These are phyloP conservation scores for Euphrasia confusa DNA, from an alignment of 257 asterid genomes.

Conservation along the genomic window DNA sequence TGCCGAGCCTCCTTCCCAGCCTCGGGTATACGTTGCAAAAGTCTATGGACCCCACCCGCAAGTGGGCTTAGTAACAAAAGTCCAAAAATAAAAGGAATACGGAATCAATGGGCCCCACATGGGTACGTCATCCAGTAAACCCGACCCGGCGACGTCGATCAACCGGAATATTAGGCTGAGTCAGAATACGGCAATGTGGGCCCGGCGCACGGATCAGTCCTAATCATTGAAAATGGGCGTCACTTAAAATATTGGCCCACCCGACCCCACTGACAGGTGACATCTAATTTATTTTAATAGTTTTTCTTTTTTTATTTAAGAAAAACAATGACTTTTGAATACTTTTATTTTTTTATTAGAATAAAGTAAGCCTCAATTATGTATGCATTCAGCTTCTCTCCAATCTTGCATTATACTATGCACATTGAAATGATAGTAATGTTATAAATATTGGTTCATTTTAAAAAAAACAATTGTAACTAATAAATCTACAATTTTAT, in stretches of 20 bases:
- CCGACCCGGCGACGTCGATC: slow-evolving; percentile 16
- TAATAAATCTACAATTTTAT: too few species aligned
- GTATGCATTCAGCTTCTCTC: not conserved
- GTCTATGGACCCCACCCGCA: slow-evolving; percentile 17
- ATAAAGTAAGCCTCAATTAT: slow-evolving; percentile 19
- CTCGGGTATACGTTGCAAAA: slow-evolving; percentile 3
- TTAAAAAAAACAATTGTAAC: too few species aligned
- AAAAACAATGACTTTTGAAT: slow-evolving; percentile 27
- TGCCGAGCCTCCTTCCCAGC: too few species aligned
- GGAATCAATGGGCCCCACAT: slow-evolving; percentile 12
- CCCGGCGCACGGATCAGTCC: slow-evolving; percentile 31
- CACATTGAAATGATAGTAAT: too few species aligned
- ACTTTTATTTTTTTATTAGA: slow-evolving; percentile 27
- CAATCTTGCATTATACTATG: too few species aligned
- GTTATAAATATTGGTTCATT: too few species aligned
- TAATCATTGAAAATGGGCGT: slow-evolving; percentile 45
- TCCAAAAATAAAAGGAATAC: slow-evolving; percentile 13
- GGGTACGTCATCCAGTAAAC: not conserved
- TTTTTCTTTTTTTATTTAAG: not conserved
- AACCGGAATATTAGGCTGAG: slow-evolving; percentile 39
- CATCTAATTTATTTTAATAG: slow-evolving; percentile 5
- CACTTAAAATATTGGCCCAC: slow-evolving; percentile 28
- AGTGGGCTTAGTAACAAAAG: slow-evolving; percentile 14
- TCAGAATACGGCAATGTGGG: slow-evolving; percentile 29
- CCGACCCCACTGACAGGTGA: slow-evolving; percentile 35